Base-by-base conservation (phyloP, 2,329 filamentous ascomycete genomes). In the Diaporthe capsici region DNA sequence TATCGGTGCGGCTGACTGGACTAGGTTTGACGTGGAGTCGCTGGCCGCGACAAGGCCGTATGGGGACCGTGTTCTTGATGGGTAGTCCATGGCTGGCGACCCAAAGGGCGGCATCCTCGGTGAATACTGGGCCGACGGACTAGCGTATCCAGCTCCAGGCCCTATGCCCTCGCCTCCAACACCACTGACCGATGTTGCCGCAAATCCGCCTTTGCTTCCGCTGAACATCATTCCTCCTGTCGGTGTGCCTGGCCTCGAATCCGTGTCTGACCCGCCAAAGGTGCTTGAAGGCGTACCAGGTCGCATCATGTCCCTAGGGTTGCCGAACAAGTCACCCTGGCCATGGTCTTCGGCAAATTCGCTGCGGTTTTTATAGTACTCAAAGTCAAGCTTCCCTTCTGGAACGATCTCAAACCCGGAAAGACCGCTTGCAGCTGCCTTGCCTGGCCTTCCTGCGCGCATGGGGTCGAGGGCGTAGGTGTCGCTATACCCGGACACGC, bases 381-480 rank as follows among this genome's bases (percentile, higher is more conserved):
- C 92, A 82, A 97, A 98, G 82, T 98, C 95, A 84, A 98, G 92
- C 67, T 95, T 92, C 73, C 90, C 90, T 80, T 98, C 96, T 0
- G 94, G 92, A 0, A 98, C 96, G 75, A 98, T 92, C 84, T 98
- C 96, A 83, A 98, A 98, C 0, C 95, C 95, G 0, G 93, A 92
- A 7, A 94, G 80, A 17, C 81, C 78, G 10, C 77, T 57, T 25
- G 61, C 70, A 3, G 80, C 80, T 20, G 77, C 55, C 77, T 85
- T 85, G 44, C 85, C 84, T 0, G 82, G 80, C 77, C 92, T 92
- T 75, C 92, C 92, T 0, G 91, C 89, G 8, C 88, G 88, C 95
- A 98, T 98, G n/a, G 90, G 86, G 80, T 96, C 93, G 85, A 98
- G 89, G 1, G 90, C 90, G 81, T 94, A 95, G 39, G 94, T 93